Evolutionary conservation across 2,329 filamentous ascomycete species (phyloP).

Genomic region (Magnaporthiopsis incrustans): DNA sequence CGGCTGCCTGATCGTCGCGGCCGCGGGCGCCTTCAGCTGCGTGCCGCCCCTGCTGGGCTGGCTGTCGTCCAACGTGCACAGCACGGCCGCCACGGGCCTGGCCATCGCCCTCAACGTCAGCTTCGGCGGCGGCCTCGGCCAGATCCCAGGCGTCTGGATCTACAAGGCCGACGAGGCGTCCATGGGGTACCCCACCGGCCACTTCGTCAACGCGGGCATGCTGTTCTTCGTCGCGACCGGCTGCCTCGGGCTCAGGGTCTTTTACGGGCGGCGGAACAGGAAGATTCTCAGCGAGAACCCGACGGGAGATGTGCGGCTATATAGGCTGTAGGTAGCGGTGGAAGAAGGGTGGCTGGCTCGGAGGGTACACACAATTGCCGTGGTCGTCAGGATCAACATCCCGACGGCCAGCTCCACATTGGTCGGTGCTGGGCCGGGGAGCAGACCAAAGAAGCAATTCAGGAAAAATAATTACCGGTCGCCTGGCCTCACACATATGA

Average conservation of each 20-base stretch:
- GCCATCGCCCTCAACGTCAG: constrained; percentile 51
- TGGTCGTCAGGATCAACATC: no score
- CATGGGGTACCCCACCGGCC: constrained; percentile 47
- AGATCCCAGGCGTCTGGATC: constrained; percentile 53
- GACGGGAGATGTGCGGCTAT: constrained; percentile 7
- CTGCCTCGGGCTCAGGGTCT: constrained; percentile 33
- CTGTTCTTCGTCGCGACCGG: constrained; percentile 39
- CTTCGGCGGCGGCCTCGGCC: constrained; percentile 42
- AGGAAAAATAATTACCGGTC: background rate
- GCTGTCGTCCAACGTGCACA: constrained; percentile 44
- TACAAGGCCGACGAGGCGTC: constrained; percentile 44
- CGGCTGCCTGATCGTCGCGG: constrained; percentile 47
- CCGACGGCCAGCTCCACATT: no score
- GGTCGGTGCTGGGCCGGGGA: no score
- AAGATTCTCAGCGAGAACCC: constrained; percentile 7
- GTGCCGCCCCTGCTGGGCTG: constrained; percentile 48
- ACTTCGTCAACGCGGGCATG: constrained; percentile 45
- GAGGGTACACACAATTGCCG: no score
- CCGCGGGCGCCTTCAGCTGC: constrained; percentile 44
- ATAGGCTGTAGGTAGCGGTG: constrained; percentile 3
- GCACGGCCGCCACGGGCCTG: constrained; percentile 41
- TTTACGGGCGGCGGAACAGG: constrained; percentile 29
- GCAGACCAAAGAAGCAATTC: background rate
- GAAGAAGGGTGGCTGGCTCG: no score
- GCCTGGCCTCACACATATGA: background rate